These are phyloP conservation scores for Gossypium gossypioides DNA, from an alignment of 441 rosid species.

Conservation along the genomic window DNA sequence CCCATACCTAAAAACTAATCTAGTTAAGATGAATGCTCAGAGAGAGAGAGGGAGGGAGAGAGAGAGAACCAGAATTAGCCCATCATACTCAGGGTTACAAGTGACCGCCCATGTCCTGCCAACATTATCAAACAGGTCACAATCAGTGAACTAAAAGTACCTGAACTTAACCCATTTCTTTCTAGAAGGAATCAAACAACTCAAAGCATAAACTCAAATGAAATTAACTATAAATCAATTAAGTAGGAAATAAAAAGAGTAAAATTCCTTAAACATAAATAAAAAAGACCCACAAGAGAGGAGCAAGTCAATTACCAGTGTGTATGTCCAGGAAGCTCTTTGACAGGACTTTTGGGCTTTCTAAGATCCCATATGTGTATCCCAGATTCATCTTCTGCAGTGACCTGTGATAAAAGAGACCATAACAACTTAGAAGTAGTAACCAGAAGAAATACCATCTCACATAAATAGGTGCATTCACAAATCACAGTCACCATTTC, in stretches of 20 bases:
- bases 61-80: slow-evolving; percentile 62
- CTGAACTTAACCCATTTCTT: not conserved
- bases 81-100: slow-evolving; percentile 79
- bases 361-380: slow-evolving; percentile 85
- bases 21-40: not conserved
- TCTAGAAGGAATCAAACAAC: not conserved
- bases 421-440: not conserved
- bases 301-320: slow-evolving; percentile 53
- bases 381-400: slow-evolving; percentile 87
- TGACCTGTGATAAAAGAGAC: slow-evolving; percentile 33
- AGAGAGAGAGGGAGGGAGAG: slow-evolving; percentile 15
- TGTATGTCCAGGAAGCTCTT: slow-evolving; percentile 76
- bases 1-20: not conserved
- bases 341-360: slow-evolving; percentile 58
- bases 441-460: not conserved
- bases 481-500: not conserved
- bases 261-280: slow-evolving; percentile 6
- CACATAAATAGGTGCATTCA: not conserved
- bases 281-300: slow-evolving; percentile 4
- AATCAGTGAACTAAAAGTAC: slow-evolving; percentile 13
- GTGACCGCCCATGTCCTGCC: slow-evolving; percentile 89
- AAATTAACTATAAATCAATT: slow-evolving; percentile 6
- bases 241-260: not conserved
- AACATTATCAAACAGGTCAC: slow-evolving; percentile 18
- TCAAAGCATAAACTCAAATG: slow-evolving; percentile 13